A percentile compares a stretch with the other conserved stretches of the same genome.
Evolutionary conservation across 179 eudicot species (phyloP).

Genomic region (Beta lomatogona): DNA sequence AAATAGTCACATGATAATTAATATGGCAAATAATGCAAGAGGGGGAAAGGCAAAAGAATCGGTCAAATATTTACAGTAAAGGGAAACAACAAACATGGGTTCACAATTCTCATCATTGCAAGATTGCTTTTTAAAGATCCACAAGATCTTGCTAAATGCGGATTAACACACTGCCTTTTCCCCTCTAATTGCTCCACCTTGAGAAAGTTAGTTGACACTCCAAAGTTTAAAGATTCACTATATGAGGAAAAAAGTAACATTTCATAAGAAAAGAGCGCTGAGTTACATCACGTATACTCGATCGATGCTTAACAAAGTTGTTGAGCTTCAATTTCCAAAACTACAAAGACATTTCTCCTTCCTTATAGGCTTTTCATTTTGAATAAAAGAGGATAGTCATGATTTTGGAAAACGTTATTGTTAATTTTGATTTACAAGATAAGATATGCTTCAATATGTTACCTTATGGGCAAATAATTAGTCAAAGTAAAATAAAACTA

Average conservation of each 20-base stretch:
- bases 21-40: not conserved
- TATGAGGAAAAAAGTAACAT: not conserved
- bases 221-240: not conserved
- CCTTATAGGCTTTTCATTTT: conserved; percentile 13
- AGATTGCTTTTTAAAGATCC: not conserved
- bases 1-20: not conserved
- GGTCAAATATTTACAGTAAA: conserved; percentile 18
- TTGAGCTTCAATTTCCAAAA: conserved; percentile 11
- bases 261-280: not conserved
- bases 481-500: too few species aligned
- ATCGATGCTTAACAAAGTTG: not conserved
- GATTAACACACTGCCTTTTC: conserved; percentile 2
- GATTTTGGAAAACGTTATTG: not conserved
- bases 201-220: conserved; percentile 17
- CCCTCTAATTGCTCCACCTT: conserved; percentile 25
- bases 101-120: not conserved
- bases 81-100: conserved; percentile 17
- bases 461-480: too few species aligned
- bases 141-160: conserved; percentile 22
- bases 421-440: not conserved
- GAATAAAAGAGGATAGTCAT: not conserved
- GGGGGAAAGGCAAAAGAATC: not conserved
- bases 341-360: not conserved
- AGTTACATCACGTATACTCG: not conserved
- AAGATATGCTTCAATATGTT: too few species aligned